A percentile compares a stretch with the other conserved stretches of the same genome.
These are phyloP conservation scores for Tolypocladium inflatum DNA, from an alignment of 2,329 filamentous ascomycete species.

Conservation along the genomic window DNA sequence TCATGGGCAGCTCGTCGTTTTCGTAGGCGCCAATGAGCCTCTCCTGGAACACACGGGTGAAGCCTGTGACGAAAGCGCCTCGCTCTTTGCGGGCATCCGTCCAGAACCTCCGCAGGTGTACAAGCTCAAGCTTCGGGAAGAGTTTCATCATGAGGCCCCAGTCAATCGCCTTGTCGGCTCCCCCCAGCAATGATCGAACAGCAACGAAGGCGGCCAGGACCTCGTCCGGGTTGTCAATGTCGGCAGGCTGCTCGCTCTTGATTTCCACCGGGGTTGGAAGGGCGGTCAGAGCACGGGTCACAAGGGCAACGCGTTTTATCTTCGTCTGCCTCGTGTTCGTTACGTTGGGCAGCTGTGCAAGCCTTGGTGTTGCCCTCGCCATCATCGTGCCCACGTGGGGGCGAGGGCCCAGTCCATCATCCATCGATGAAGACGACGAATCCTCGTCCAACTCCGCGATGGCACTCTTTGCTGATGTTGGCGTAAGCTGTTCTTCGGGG, in stretches of 20 bases:
- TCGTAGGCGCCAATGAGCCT: constrained; percentile 59
- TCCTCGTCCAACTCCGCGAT: not conserved
- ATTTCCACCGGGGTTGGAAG: constrained; percentile 4
- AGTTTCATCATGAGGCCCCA: constrained; percentile 49
- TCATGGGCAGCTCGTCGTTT: constrained; percentile 44
- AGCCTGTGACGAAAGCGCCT: constrained; percentile 41
- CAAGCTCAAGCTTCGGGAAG: constrained; percentile 44
- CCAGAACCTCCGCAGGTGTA: constrained; percentile 47
- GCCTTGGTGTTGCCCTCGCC: not conserved
- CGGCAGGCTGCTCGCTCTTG: constrained; percentile 1
- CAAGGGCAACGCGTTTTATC: constrained; percentile 19
- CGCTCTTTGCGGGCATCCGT: constrained; percentile 38
- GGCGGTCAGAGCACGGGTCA: constrained; percentile 17
- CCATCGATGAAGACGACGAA: constrained; percentile 5
- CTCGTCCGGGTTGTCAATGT: constrained; percentile 13
- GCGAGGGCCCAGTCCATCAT: constrained; percentile 5
- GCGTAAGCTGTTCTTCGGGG: constrained; percentile 13
- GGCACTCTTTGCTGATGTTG: not conserved
- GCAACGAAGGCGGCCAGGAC: constrained; percentile 49
- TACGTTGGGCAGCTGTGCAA: not conserved
- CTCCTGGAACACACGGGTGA: constrained; percentile 53
- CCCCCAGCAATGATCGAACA: constrained; percentile 48
- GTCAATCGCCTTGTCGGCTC: constrained; percentile 48
- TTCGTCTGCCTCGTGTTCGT: constrained; percentile 1
- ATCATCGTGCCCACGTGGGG: not conserved